Evolutionary conservation across 1,284 basidiomycete genomes (phyloP), one percentile per base, ranked within the genome.

Genomic region (Anthracocystis panici-leucophaei): DNA sequence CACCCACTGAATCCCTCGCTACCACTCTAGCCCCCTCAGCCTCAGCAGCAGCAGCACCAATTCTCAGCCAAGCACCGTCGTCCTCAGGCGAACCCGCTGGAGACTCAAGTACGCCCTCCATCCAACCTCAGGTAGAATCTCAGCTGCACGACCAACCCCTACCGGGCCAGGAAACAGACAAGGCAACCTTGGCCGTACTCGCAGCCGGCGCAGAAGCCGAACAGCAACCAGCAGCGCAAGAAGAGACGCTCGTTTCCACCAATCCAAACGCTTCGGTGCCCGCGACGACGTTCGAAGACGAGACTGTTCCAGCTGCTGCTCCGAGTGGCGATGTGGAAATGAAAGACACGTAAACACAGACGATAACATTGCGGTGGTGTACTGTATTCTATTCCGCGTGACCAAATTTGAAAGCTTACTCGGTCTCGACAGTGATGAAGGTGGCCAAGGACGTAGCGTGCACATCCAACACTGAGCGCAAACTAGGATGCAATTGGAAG

Each of bases 61-160:
- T 2, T 8, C 21, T 46, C 8, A 61, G 50, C 57, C 61, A 60
- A 23, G 49, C 25, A 2, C 33, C 42, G 7, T 65, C 64, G 9
- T 63, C 69, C 0, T 52, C 62, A 33, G 69, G 56, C 55, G 62
- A 54, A n/a, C 10, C 57, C 1, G 12, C 31, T 1, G 62, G 10
- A 1, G 69, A 48, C 11, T 42, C 56, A 7, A 60, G 57, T 31
- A 65, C 70, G 5, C 70, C 70, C 6, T 57, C 65, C 27, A 48
- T 62, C 33, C 61, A 68, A 35, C 65, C 71, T 5, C 65, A 74
- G 44, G 62, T 74, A 16, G 71, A 74, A 27, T 50, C 71, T 18
- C 65, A 68, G 35, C 52, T 74, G 31, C 65, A 74, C 65, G 50
- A 63, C n/a, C 55, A 72, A 45, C 59, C 53, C 44, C 11, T 33